Evolutionary conservation across 208 protist species (phyloP).

Genomic region (Acanthamoeba healyi): DNA sequence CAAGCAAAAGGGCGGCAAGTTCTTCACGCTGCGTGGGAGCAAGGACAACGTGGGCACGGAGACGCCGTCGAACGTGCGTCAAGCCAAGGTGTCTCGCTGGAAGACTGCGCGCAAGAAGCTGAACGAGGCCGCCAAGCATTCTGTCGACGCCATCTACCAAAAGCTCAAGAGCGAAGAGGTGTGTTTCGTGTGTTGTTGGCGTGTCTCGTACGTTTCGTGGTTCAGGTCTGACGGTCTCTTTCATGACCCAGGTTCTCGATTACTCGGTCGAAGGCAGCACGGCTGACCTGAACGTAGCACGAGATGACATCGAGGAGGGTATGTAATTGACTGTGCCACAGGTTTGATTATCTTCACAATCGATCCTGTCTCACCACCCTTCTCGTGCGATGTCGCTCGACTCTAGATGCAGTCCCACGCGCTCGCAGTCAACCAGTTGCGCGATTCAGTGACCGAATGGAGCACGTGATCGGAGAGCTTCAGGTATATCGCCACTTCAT

Average conservation of each 20-base stretch:
- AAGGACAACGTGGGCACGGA: too few relatives aligned
- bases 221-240: too few relatives aligned
- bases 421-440: not conserved
- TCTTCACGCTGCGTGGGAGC: too few relatives aligned
- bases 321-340: too few relatives aligned
- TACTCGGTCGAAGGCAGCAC: not conserved
- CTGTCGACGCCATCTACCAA: not conserved
- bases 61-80: not conserved
- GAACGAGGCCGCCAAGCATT: slow-evolving; percentile 2
- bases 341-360: too few relatives aligned
- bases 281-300: not conserved
- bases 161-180: slow-evolving; percentile 24
- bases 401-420: not conserved
- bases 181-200: too few relatives aligned
- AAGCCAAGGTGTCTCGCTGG: not conserved
- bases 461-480: not conserved
- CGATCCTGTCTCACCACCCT: too few relatives aligned
- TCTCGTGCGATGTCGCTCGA: too few relatives aligned
- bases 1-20: too few relatives aligned
- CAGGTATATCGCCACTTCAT: not conserved
- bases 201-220: too few relatives aligned
- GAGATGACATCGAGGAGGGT: not conserved
- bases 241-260: too few relatives aligned
- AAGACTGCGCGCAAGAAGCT: slow-evolving; percentile 2
- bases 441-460: not conserved